These are phyloP conservation scores for Podospora comata DNA, from an alignment of 495 filamentous ascomycete species.

Conservation along the genomic window DNA sequence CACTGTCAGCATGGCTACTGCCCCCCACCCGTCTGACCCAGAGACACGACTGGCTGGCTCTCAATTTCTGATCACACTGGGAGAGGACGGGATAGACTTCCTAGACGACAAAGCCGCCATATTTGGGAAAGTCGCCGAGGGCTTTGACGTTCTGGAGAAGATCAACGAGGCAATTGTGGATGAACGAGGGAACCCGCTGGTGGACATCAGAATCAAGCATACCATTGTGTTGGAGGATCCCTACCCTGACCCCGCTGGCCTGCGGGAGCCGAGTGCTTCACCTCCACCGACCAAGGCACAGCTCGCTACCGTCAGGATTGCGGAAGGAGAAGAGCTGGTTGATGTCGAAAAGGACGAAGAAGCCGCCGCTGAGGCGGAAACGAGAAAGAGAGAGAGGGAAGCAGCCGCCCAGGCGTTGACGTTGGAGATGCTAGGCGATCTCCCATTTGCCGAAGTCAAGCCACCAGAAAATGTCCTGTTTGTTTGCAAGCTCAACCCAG, in stretches of 20 bases:
- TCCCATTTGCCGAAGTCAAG: conserved; percentile 97
- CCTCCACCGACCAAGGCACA: conserved; percentile 82
- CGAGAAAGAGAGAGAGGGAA: conserved; percentile 79
- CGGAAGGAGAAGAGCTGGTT: conserved; percentile 77
- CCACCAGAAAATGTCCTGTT: conserved; percentile 97
- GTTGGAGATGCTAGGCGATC: conserved; percentile 94
- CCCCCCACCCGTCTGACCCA: conserved; percentile 68
- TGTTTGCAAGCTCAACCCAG: conserved; percentile 97
- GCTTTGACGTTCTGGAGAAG: conserved; percentile 87
- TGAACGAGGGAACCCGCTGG: conserved; percentile 75
- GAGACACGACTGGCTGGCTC: conserved; percentile 78
- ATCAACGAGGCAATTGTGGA: conserved; percentile 89
- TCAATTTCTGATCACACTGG: conserved; percentile 88
- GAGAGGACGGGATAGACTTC: conserved; percentile 74
- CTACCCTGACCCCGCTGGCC: conserved; percentile 70
- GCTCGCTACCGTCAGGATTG: conserved; percentile 85
- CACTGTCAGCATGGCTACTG: conserved; percentile 93
- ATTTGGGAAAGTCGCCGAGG: conserved; percentile 91
- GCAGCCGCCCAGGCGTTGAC: conserved; percentile 92
- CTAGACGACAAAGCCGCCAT: conserved; percentile 89
- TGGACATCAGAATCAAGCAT: conserved; percentile 89
- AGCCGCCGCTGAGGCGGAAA: conserved; percentile 75
- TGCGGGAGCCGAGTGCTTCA: conserved; percentile 72
- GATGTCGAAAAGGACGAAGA: conserved; percentile 61
- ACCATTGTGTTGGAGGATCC: conserved; percentile 88